These are phyloP conservation scores for Colletotrichum spinosum DNA, from an alignment of 2,329 filamentous ascomycete genomes.

Conservation along the genomic window DNA sequence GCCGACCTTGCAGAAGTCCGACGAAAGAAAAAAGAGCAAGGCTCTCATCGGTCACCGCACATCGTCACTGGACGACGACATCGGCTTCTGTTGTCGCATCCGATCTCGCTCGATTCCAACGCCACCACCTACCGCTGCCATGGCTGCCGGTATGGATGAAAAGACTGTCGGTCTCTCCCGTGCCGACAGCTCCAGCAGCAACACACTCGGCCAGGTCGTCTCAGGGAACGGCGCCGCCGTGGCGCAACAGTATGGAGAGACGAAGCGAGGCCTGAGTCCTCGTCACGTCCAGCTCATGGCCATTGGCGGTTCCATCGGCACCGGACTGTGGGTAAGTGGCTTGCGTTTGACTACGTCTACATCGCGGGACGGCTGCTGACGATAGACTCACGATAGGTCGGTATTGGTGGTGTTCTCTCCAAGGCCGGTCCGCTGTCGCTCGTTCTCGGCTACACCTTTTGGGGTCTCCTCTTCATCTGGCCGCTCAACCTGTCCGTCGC, in stretches of 20 bases:
- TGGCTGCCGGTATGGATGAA: constrained; percentile 33
- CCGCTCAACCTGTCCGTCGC: constrained; percentile 60
- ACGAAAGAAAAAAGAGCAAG: neutral
- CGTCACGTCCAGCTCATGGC: constrained; percentile 63
- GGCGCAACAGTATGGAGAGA: constrained; percentile 45
- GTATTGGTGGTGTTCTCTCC: constrained; percentile 56
- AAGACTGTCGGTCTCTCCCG: constrained; percentile 35
- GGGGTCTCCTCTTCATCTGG: constrained; percentile 58
- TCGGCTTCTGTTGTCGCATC: neutral
- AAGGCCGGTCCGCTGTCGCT: constrained; percentile 57
- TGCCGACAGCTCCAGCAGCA: constrained; percentile 32
- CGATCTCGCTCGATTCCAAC: neutral
- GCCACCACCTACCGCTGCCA: constrained; percentile 1
- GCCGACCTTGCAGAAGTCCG: constrained; percentile 21
- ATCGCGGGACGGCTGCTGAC: neutral
- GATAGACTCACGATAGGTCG: constrained; percentile 43
- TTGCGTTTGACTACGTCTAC: neutral
- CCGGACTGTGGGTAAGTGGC: constrained; percentile 52
- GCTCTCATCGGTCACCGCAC: neutral
- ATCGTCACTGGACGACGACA: no score
- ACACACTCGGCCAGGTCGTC: constrained; percentile 34
- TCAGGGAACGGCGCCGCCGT: constrained; percentile 28
- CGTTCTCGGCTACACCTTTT: constrained; percentile 57
- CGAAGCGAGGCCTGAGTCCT: constrained; percentile 48
- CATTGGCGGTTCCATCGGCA: constrained; percentile 60